Conservation (phyloP, 176 grass and related monocot genomes). For the Ensete ventricosum region DNA sequence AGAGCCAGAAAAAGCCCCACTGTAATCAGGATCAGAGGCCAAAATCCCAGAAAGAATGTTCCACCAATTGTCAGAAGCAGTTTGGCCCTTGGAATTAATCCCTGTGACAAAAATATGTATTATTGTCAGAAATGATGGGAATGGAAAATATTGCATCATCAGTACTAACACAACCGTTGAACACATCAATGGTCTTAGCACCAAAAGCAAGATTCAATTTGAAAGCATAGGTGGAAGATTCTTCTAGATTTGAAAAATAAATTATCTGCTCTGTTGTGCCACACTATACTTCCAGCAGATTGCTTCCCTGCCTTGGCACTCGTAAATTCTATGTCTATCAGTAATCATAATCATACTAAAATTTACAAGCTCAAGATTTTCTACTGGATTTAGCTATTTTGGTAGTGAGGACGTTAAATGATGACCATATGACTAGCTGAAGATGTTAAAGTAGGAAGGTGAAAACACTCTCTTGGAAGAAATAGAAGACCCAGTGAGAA, state of each 20-base stretch:
- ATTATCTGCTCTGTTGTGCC: neutral
- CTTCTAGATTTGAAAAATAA: too few relatives aligned
- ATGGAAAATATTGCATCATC: neutral
- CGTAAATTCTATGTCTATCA: too few relatives aligned
- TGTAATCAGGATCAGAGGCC: constrained; percentile 58
- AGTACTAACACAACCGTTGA: neutral
- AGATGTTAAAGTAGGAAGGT: too few relatives aligned
- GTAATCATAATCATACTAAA: too few relatives aligned
- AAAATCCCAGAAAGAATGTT: constrained; percentile 87
- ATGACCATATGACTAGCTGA: neutral
- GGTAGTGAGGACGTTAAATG: neutral
- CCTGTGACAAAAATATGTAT: constrained; percentile 28
- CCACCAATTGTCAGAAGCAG: constrained; percentile 68
- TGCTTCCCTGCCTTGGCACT: neutral
- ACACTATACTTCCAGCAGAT: neutral
- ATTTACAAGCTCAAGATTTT: too few relatives aligned
- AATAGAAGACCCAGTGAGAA: too few relatives aligned
- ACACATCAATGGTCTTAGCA: neutral
- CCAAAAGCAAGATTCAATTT: neutral
- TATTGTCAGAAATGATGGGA: neutral
- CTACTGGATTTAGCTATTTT: too few relatives aligned
- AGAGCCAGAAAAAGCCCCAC: constrained; percentile 61
- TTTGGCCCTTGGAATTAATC: constrained; percentile 80
- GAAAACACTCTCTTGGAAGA: too few relatives aligned
- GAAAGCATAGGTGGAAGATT: neutral